Evolutionary conservation across 805 yeast species (phyloP), one percentile per base, ranked within the genome.

Genomic region (Candida sphagnicola): DNA sequence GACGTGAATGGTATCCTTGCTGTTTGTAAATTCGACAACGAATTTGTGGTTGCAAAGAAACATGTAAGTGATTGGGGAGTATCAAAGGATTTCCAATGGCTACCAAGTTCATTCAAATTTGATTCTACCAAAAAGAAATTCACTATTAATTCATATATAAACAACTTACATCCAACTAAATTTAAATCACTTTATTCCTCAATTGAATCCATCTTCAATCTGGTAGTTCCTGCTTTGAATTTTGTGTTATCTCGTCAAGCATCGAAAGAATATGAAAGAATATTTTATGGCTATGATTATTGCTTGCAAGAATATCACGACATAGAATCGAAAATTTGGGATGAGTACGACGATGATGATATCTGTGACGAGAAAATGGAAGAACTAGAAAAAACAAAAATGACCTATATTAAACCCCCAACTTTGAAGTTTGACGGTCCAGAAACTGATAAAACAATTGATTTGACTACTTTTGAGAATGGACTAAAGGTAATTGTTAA

Each of bases 401-500:
- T 18, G 18, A 14, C 36, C 6, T 47, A 43, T 26, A 31, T 47
- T 10, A 34, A 31, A 16, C 41, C 39, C 8, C 42, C 43, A 8
- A 29, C 26, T 6, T 44, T 41, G 35, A 19, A 35, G 8, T 19
- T 18, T 14, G 39, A 37, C 4, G 26, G 35, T 5, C 45, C 45
- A 4, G n/a, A 31, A n/a, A 23, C 37, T 23, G 44, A 45, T 16
- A 37, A 39, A 8, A 12, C 23, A 4, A 35, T 55, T 24, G 51
- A 51, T 31, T 33, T 56, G 10, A 37, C 17, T 18, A 37, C 26
- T 5, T 52, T 53, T 32, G 44, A 50, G 8, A 36, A 53, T 13
- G 29, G 29, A 26, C 39, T 64, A 30, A 63, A 66, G 41, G 70
- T 68, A 2, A 62, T 68, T 31, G 63, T 57, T 8, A 68, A 68